phyloP scores from a whole-genome alignment of 2,329 filamentous ascomycete genomes.

The Aciculosporium take region DNA sequence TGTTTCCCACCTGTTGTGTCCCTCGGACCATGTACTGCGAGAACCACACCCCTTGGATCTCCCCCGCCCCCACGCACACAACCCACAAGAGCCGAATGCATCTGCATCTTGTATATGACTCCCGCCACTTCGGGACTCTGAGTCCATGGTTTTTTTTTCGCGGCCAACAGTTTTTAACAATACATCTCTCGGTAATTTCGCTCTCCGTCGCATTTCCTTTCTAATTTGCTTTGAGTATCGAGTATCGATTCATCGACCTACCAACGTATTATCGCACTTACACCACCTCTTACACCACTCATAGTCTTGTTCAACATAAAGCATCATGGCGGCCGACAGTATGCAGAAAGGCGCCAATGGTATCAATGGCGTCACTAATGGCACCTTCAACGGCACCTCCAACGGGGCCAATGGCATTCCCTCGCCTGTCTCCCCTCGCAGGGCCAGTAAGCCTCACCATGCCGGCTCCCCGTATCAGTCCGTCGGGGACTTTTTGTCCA shows the following conservation, averaged over 20 bases:
- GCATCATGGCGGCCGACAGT: background rate
- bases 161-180: background rate
- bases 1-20: background rate
- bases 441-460: constrained; percentile 1
- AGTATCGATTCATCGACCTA: background rate
- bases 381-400: background rate
- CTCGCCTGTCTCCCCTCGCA: background rate
- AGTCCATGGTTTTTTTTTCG: background rate
- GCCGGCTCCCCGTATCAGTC: constrained; percentile 7
- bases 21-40: too few relatives aligned
- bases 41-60: background rate
- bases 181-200: background rate
- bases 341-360: background rate
- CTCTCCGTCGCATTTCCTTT: background rate
- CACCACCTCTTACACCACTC: background rate
- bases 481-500: constrained; percentile 9
- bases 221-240: background rate
- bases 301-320: background rate
- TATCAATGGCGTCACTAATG: background rate
- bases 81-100: background rate
- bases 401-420: background rate
- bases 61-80: background rate
- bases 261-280: background rate
- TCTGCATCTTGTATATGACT: background rate
- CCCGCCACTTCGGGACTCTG: background rate